These are phyloP conservation scores for Cordyceps sp. DNA, from an alignment of 2,329 filamentous ascomycete genomes.

Conservation along the genomic window DNA sequence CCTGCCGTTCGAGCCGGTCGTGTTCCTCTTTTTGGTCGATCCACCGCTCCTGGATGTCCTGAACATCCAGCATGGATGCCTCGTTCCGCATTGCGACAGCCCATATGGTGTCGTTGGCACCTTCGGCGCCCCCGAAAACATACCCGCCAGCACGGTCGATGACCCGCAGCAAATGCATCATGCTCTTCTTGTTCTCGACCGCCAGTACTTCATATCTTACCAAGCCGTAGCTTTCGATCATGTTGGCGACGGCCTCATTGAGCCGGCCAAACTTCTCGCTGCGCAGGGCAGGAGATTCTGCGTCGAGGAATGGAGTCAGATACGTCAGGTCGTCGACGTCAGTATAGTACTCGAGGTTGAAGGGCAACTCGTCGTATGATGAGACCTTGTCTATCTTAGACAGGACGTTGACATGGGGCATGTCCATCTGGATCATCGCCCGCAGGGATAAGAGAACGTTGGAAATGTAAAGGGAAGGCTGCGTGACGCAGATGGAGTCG, in stretches of 20 bases:
- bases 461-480: conserved; percentile 88
- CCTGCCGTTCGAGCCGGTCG: conserved; percentile 61
- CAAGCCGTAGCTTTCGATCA: conserved; percentile 80
- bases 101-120: conserved; percentile 94
- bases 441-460: conserved; percentile 84
- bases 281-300: conserved; percentile 54
- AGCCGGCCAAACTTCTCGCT: conserved; percentile 67
- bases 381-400: conserved; percentile 94
- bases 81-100: conserved; percentile 79
- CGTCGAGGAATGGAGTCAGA: conserved; percentile 62
- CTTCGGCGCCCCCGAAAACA: conserved; percentile 78
- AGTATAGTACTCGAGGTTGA: conserved; percentile 94
- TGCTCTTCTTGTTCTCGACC: conserved; percentile 91
- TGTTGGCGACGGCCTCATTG: conserved; percentile 70
- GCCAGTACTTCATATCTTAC: conserved; percentile 88
- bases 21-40: conserved; percentile 78
- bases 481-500: conserved; percentile 83
- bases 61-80: conserved; percentile 58
- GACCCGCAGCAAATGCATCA: conserved; percentile 79
- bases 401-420: conserved; percentile 87
- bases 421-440: conserved; percentile 96
- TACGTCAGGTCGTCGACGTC: conserved; percentile 88
- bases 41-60: conserved; percentile 93
- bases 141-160: conserved; percentile 90
- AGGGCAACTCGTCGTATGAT: conserved; percentile 71